These are phyloP conservation scores for Hypomyces perniciosus DNA, from an alignment of 2,329 filamentous ascomycete genomes.

Conservation along the genomic window DNA sequence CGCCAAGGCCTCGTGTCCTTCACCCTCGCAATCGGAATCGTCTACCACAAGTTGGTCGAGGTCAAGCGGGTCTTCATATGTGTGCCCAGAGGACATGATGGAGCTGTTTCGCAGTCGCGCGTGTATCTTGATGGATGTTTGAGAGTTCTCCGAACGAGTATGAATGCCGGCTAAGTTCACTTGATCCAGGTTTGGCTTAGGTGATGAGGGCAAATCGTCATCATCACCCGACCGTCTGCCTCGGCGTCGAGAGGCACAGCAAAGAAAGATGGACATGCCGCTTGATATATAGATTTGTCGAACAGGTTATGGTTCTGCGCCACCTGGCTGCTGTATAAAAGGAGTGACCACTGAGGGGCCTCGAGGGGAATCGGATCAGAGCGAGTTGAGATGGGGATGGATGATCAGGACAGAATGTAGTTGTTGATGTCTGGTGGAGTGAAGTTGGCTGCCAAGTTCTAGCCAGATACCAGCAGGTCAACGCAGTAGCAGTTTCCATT, in stretches of 20 bases:
- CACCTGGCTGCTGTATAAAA: too few species aligned
- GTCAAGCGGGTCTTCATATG: constrained; percentile 19
- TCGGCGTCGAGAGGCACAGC: constrained; percentile 9
- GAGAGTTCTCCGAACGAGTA: neutral
- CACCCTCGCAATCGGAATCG: constrained; percentile 38
- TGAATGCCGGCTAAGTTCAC: neutral
- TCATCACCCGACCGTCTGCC: neutral
- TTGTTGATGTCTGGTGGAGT: too few species aligned
- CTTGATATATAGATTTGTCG: neutral
- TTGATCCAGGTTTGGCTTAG: neutral
- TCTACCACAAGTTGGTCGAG: constrained; percentile 29
- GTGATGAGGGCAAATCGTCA: neutral
- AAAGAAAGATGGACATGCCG: constrained; percentile 12
- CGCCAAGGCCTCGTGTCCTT: constrained; percentile 16
- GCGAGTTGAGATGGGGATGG: too few species aligned
- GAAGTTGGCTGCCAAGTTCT: too few species aligned
- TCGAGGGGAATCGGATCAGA: too few species aligned
- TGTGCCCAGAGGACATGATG: neutral
- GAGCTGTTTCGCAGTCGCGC: neutral
- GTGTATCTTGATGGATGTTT: constrained; percentile 1
- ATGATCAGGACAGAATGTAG: too few species aligned
- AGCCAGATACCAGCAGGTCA: too few species aligned
- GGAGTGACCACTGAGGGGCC: too few species aligned
- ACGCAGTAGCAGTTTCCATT: too few species aligned
- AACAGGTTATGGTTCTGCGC: neutral